Evolutionary conservation across 805 yeast species (phyloP), one percentile per base, ranked within the genome.

Genomic region (Candida dendrica): DNA sequence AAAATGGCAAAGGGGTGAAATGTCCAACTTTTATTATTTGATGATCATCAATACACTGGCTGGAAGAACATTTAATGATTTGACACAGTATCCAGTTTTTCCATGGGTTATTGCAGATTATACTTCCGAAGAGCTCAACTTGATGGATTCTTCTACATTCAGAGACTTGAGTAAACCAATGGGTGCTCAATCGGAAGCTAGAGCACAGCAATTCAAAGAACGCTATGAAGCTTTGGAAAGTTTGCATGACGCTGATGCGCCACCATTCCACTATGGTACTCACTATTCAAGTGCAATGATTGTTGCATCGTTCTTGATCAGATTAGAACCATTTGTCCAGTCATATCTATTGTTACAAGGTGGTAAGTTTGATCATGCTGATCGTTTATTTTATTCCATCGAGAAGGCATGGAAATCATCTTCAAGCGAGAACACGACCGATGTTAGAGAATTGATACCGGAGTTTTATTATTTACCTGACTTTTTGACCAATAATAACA

Each of bases 281-380:
- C 96, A 88, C 59, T 88, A 88, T 56, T 87, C 95, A 0, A 85
- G 95, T 0, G 95, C 96, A 0, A 89, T 88, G 96, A 87, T 88
- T 55, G 95, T 87, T 2, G 74, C 95, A 0, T 83, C 93, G 0
- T 88, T 75, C 51, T 59, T 88, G 48, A 85, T 88, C 32, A 68
- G 96, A 38, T 51, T 88, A 20, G 75, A 81, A 47, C 96, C 96
- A 0, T 85, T 79, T 60, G 91, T 84, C 2, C 85, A 84, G 41
- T 81, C 95, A 0, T 87, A 84, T 53, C 60, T 86, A 34, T 56
- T 85, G 16, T 63, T 89, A 7, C 96, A 88, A 65, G 96, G 93
- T 11, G 95, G 95, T 0, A 81, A 76, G 42, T 86, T 88, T 65
- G 96, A 88, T 47, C 95, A 83, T 52, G 91, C 95, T 0, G 96